phyloP scores from a whole-genome alignment of 768 basidiomycete genomes.

The Suillus weaverae region DNA sequence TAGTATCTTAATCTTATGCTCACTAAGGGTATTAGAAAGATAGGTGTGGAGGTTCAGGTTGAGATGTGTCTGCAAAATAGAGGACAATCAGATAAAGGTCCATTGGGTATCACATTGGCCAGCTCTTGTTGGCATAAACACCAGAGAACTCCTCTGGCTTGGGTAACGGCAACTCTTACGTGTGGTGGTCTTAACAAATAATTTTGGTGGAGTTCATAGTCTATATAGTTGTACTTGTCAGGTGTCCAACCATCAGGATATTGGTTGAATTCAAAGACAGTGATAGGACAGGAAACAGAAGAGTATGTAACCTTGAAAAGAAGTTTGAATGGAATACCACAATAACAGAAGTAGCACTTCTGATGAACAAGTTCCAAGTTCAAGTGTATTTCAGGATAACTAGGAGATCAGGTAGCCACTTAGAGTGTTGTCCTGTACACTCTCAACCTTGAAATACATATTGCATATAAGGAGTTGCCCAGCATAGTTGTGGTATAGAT shows the following conservation, averaged over 20 bases:
- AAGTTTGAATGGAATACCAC: not conserved
- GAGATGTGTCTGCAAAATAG: not conserved
- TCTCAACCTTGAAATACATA: not conserved
- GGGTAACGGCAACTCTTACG: not conserved
- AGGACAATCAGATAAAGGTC: not conserved
- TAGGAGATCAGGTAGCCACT: not conserved
- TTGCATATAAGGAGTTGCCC: not conserved
- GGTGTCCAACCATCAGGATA: not conserved
- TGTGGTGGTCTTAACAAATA: not conserved
- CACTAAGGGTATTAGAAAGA: not conserved
- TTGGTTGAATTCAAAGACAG: not conserved
- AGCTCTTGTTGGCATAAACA: not conserved
- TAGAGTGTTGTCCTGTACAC: not conserved
- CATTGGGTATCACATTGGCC: not conserved
- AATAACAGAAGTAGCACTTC: not conserved
- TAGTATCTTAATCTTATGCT: not conserved
- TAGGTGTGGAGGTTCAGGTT: not conserved
- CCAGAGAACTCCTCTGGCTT: not conserved
- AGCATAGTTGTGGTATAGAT: not conserved
- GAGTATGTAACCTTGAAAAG: not conserved
- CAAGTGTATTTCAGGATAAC: not conserved
- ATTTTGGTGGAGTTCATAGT: not conserved
- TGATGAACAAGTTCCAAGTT: not conserved
- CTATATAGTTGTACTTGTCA: not conserved
- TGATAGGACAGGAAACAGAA: not conserved